These are phyloP conservation scores for Calonectria henricotiae DNA, from an alignment of 2,329 filamentous ascomycete genomes.

Conservation along the genomic window DNA sequence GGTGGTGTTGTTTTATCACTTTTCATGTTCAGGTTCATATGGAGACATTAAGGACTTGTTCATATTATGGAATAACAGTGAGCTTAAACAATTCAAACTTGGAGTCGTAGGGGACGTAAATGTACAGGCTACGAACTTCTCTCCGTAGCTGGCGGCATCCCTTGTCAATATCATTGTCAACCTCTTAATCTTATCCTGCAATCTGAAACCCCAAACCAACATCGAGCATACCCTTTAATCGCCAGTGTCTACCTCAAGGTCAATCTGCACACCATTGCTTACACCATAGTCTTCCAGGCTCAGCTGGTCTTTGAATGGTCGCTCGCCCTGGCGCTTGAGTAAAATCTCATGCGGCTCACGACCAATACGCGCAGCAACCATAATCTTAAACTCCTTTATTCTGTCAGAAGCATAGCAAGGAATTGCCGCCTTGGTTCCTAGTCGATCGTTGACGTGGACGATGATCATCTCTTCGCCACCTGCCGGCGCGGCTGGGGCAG, in stretches of 20 bases:
- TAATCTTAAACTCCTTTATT: conserved; percentile 89
- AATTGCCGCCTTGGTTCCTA: conserved; percentile 95
- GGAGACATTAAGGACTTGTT: neutral
- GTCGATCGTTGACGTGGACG: conserved; percentile 93
- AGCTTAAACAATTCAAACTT: neutral
- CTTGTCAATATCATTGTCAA: neutral
- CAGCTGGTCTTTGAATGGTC: conserved; percentile 93
- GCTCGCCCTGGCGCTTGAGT: conserved; percentile 90
- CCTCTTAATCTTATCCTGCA: neutral
- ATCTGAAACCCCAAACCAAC: neutral
- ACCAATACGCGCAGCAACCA: conserved; percentile 91
- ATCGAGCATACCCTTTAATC: conserved; percentile 61
- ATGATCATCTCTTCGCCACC: conserved; percentile 87
- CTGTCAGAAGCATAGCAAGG: conserved; percentile 90
- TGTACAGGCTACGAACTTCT: neutral
- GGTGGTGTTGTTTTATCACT: too few relatives aligned
- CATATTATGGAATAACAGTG: neutral
- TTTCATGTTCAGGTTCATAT: neutral
- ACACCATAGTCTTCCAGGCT: conserved; percentile 95
- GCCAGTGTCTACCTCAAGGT: conserved; percentile 75
- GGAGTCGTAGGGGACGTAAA: neutral
- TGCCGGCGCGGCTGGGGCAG: conserved; percentile 44
- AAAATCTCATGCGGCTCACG: conserved; percentile 93
- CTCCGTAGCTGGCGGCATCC: too few relatives aligned
- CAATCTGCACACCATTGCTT: conserved; percentile 85